Base-by-base conservation (phyloP, 2,329 filamentous ascomycete genomes). In the Phoma sp. region DNA sequence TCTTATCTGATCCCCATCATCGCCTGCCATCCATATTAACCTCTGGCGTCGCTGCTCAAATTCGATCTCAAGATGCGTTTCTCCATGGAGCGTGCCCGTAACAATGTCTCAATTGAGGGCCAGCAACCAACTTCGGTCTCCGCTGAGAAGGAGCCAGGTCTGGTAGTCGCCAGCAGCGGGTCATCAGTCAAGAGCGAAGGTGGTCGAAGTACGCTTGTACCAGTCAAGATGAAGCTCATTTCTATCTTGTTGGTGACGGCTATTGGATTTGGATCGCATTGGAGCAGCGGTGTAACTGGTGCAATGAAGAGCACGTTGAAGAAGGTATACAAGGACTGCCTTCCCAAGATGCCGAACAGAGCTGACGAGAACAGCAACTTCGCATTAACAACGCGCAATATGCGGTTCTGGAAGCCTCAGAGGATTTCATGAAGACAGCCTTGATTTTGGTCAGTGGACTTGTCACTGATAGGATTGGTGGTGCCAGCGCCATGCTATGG, bases 241-340 rank as follows among this genome's bases (percentile, higher is more conserved):
- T 77, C 83, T 0, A 79, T 86, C 3, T 40, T 83, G 0, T 63
- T 84, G 7, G 81, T 84, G 2, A 80, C 79, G 12, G 69, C 78
- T 48, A 84, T 87, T 59, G 83, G 84, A 1, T 87, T 87, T 60
- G 84, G 84, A 0, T 83, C 82, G 0, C 80, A 81, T 18, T 87
- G 84, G 84, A 85, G 83, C 57, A 77, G 77, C n/a, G 83, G 84
- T 1, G 81, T 87, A 1, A 86, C 83, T 0, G 81, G 82, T 9
- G 84, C 84, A 1, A 82, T 87, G 78, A 87, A 87, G 65, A 83
- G 76, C 15, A 86, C 83, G 0, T 67, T 87, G 21, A 87, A 87
- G 59, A 86, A 85, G 77, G 61, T 57, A 47, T 5, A 28, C 25
- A 5, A 21, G 10, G 43, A 37, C 9, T 1, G 23, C 10, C 3